Evolutionary conservation across 1,284 basidiomycete genomes (phyloP).

Genomic region (Xerocomus nothofagi): DNA sequence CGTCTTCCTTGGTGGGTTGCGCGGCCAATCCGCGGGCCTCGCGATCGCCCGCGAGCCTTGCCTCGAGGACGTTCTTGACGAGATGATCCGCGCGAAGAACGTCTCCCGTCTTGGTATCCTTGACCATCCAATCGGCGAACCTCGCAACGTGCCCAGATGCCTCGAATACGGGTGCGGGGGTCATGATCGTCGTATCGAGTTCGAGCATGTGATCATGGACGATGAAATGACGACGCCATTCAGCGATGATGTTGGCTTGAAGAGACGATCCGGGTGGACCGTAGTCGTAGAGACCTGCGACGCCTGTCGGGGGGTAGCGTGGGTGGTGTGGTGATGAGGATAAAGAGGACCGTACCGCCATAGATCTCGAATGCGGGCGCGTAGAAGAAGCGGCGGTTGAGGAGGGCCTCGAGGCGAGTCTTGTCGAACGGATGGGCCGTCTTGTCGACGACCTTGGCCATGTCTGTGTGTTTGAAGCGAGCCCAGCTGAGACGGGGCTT

Average conservation of each 20-base stretch:
- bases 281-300: conserved; percentile 95
- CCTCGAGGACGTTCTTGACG: conserved; percentile 91
- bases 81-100: conserved; percentile 98
- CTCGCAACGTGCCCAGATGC: conserved; percentile 98
- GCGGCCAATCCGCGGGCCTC: conserved; percentile 82
- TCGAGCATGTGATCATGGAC: conserved; percentile 99
- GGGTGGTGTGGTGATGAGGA: background rate
- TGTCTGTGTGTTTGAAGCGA: conserved; percentile 22
- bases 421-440: conserved; percentile 91
- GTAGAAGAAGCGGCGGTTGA: conserved; percentile 96
- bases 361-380: conserved; percentile 99
- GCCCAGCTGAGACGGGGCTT: background rate
- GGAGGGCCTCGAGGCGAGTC: conserved; percentile 79
- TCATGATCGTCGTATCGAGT: conserved; percentile 98
- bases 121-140: conserved; percentile 99
- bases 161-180: conserved; percentile 92
- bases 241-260: conserved; percentile 95
- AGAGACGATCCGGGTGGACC: conserved; percentile 94
- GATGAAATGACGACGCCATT: conserved; percentile 99
- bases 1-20: conserved; percentile 55
- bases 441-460: conserved; percentile 63
- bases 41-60: conserved; percentile 86
- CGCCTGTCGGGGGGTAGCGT: conserved; percentile 52
- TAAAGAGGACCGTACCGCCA: conserved; percentile 61
- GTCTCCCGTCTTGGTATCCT: conserved; percentile 92